Base-by-base conservation (phyloP, 148 eudicot species). In the Rhododendron mucronatum region DNA sequence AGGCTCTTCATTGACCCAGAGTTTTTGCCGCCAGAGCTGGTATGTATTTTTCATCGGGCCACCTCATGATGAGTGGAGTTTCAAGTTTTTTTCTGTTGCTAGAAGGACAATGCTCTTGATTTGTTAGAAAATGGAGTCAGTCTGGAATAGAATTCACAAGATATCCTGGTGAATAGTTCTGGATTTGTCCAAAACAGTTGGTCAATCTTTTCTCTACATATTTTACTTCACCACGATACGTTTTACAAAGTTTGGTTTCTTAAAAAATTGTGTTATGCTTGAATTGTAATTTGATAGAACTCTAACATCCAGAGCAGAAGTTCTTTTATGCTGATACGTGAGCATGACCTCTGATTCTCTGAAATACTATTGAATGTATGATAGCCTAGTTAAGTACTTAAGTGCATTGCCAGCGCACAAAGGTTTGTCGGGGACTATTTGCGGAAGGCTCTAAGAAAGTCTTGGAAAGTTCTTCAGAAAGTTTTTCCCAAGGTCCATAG, bases 1-100 rank as follows among this genome's bases (percentile, higher is more conserved):
- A 93, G 99, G 89, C 95, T 95, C 61, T 93, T 94, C 84, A 90
- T 95, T 61, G 98, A 93, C 86, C 86, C 90, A 63, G 98, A 94
- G 85, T 78, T 93, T 74, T 84, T 96, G 69, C 94, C 93, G 45
- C 91, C 89, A 41, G 96, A 93, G 88, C 82, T 90, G 98, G 99
- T 95, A 82, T 73, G 87, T 86, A 79, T 15, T 63, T 77, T 79
- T 26, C 9, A 23, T 47, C 41, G 20, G 69, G 18, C 41, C 6
- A 1, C 75, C 11, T 57, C 33, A 33, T 59, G 48, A 39, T 37
- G 28, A 61, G 20, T 82, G 21, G 50, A 59, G 35, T 15, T 82
- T 61, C 74, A 37, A 37, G 50, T 82, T 61, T 61, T 41, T 37
- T 61, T 39, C 67, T 82, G 51, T 23, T 20, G 65, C 65, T 53